phyloP scores from a whole-genome alignment of 2,329 filamentous ascomycete species.

The Tolypocladium amazonense region DNA sequence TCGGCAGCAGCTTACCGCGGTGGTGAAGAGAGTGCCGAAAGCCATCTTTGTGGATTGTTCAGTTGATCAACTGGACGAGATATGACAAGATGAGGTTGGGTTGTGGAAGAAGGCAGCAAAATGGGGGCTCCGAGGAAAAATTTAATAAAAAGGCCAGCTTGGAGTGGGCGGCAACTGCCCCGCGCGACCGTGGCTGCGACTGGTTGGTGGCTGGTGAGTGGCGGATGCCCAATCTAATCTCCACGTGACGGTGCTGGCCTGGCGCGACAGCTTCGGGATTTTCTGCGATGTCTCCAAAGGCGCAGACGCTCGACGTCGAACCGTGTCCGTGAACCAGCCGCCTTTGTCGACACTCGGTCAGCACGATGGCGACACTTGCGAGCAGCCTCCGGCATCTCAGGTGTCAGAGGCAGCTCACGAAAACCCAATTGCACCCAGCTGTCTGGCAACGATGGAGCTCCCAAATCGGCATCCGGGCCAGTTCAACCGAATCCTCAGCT shows the following conservation, averaged over 20 bases:
- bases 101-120: conserved; percentile 9
- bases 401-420: conserved; percentile 19
- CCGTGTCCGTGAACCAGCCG: conserved; percentile 11
- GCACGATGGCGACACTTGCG: conserved; percentile 23
- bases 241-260: conserved; percentile 9
- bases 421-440: conserved; percentile 17
- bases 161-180: conserved; percentile 20
- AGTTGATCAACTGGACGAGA: conserved; percentile 5
- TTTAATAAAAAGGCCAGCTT: conserved; percentile 14
- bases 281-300: neutral
- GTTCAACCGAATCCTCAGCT: conserved; percentile 9
- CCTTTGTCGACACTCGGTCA: conserved; percentile 12
- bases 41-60: conserved; percentile 55
- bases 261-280: neutral
- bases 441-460: conserved; percentile 11
- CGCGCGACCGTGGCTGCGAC: conserved; percentile 15
- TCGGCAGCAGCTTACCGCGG: conserved; percentile 46
- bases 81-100: conserved; percentile 4
- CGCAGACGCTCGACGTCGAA: conserved; percentile 3
- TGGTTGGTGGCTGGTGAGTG: conserved; percentile 10
- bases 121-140: conserved; percentile 18
- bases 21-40: conserved; percentile 96
- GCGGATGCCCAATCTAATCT: conserved; percentile 8
- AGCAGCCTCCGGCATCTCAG: conserved; percentile 23
- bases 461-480: conserved; percentile 15